Conservation (phyloP, 768 basidiomycete genomes). For the Exidia glandulosa region DNA sequence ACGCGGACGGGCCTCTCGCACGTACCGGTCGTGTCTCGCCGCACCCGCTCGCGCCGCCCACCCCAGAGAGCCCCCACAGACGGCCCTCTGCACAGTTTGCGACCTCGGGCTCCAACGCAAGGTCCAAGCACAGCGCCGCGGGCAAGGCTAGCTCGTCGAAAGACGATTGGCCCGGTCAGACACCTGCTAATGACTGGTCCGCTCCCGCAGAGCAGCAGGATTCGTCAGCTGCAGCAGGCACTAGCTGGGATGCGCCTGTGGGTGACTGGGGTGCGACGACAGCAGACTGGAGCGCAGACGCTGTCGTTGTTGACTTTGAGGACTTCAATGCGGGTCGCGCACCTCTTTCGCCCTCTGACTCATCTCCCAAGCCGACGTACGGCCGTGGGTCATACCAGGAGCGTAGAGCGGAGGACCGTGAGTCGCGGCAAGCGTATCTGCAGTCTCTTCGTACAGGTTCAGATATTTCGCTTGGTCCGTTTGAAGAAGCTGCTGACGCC, state of each 20-base stretch:
- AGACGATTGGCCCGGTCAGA: not conserved
- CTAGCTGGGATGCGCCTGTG: not conserved
- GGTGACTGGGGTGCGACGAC: not conserved
- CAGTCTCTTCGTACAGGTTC: conserved; percentile 48
- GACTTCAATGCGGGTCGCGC: conserved; percentile 33
- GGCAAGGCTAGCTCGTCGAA: conserved; percentile 1
- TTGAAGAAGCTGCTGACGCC: not conserved
- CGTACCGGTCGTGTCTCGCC: conserved; percentile 42
- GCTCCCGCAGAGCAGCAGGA: not conserved
- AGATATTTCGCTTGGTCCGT: not conserved
- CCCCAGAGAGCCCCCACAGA: not conserved
- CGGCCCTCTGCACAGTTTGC: not conserved
- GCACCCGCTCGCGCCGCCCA: not conserved
- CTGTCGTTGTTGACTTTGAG: conserved; percentile 70
- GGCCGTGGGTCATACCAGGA: not conserved
- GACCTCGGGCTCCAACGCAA: not conserved
- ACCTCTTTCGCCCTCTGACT: conserved; percentile 27
- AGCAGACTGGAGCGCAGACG: conserved; percentile 21
- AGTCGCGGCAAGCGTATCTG: conserved; percentile 76
- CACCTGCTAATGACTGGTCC: not conserved
- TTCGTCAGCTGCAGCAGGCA: not conserved
- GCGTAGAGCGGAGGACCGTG: not conserved
- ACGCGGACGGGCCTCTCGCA: conserved; percentile 44
- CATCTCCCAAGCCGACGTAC: conserved; percentile 14
- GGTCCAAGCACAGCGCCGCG: not conserved